Conservation (phyloP, 1,139 yeast genomes). For the Hemisphaericaspora xylanilytica region DNA sequence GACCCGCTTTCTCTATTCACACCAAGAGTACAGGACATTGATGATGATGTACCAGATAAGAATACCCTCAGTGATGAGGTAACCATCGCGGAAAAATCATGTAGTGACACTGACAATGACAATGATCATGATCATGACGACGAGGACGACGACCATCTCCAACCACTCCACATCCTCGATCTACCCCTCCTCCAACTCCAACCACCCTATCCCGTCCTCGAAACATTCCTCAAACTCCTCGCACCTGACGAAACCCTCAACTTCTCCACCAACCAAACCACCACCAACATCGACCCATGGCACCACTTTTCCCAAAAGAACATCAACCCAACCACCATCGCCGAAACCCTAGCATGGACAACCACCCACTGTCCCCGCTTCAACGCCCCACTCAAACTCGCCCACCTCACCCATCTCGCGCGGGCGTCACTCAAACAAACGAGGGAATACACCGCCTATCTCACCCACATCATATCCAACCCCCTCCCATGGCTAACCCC, state of each 20-base stretch:
- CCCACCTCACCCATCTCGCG: constrained; percentile 27
- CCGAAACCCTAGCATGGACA: constrained; percentile 43
- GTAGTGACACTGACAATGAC: too few species aligned
- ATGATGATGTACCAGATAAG: too few species aligned
- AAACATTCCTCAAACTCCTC: constrained; percentile 47
- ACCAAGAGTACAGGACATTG: too few species aligned
- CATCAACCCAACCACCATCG: constrained; percentile 20
- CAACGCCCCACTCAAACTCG: constrained; percentile 21
- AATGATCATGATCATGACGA: constrained; percentile 13
- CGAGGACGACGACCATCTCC: constrained; percentile 26
- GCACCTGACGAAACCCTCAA: constrained; percentile 54
- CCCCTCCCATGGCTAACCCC: constrained; percentile 59
- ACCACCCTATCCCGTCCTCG: constrained; percentile 52
- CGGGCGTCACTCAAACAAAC: constrained; percentile 22
- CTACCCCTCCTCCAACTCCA: constrained; percentile 51
- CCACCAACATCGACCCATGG: background rate
- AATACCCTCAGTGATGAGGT: too few species aligned
- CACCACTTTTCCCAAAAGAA: constrained; percentile 12
- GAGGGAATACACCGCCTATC: constrained; percentile 49
- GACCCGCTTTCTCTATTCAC: constrained; percentile 46
- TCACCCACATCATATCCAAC: constrained; percentile 62
- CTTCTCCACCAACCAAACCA: constrained; percentile 35
- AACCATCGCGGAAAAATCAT: too few species aligned
- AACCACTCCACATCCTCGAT: constrained; percentile 60
- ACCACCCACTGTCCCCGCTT: constrained; percentile 31